These are phyloP conservation scores for Emmonsia crescens DNA, from an alignment of 2,329 filamentous ascomycete species.

Conservation along the genomic window DNA sequence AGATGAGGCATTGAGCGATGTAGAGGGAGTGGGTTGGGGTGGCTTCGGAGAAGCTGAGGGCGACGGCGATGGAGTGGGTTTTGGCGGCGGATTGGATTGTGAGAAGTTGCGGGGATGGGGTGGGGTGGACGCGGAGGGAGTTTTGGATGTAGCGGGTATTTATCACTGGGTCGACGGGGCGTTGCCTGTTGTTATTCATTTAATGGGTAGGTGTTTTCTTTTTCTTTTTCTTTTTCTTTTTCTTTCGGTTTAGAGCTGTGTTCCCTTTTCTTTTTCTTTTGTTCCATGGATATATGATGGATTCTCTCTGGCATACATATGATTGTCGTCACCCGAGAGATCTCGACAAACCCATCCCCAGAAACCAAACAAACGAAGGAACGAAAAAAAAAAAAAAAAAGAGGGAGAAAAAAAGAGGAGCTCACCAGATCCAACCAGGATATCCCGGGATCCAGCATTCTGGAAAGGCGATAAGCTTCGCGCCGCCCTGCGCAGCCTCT, in stretches of 20 bases:
- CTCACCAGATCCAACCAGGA: conserved; percentile 39
- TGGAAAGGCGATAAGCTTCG: conserved; percentile 46
- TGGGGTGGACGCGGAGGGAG: conserved; percentile 20
- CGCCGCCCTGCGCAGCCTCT: conserved; percentile 44
- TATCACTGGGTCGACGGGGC: conserved; percentile 22
- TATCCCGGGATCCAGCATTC: conserved; percentile 48
- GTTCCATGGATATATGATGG: no score
- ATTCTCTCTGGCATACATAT: no score
- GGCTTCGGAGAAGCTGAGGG: conserved; percentile 36
- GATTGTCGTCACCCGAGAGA: no score
- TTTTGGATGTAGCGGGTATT: conserved; percentile 25
- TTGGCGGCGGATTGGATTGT: conserved; percentile 20
- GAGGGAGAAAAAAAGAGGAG: no score
- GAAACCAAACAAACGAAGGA: no score
- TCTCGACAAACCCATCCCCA: no score
- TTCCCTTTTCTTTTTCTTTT: no score
- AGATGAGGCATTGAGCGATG: conserved; percentile 39
- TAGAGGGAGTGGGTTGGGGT: conserved; percentile 29
- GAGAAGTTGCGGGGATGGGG: conserved; percentile 29
- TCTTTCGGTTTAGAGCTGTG: no score
- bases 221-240: no score
- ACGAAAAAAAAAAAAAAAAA: no score
- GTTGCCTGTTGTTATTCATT: conserved; percentile 17
- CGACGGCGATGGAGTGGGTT: conserved; percentile 32
- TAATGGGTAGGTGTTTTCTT: no score